A percentile compares a stretch with the other conserved stretches of the same genome.
Evolutionary conservation across 83 land plant genomes (phyloP).

Genomic region (Picea mariana): DNA sequence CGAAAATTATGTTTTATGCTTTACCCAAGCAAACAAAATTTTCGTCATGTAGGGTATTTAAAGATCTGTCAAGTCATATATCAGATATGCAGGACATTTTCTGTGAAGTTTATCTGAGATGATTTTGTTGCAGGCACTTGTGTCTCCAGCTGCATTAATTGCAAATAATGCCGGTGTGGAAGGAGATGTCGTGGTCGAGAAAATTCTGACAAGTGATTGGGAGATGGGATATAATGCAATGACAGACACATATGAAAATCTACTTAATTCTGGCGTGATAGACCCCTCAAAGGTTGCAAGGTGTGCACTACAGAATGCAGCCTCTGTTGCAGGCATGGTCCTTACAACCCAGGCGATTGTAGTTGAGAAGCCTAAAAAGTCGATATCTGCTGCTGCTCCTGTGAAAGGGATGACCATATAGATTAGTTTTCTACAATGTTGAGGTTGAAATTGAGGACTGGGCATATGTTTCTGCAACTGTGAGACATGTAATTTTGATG

Average conservation of each 20-base stretch:
- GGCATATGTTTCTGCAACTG: neutral
- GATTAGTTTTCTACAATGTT: neutral
- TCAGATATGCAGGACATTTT: neutral
- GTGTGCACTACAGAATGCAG: constrained; percentile 93
- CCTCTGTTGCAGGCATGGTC: constrained; percentile 98
- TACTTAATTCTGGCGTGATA: constrained; percentile 78
- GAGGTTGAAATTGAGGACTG: neutral
- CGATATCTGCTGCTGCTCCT: constrained; percentile 36
- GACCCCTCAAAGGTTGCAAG: constrained; percentile 97
- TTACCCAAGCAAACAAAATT: neutral
- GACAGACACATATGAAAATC: constrained; percentile 81
- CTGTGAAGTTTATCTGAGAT: neutral
- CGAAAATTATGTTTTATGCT: neutral
- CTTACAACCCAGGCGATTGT: constrained; percentile 95
- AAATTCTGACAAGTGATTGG: constrained; percentile 78
- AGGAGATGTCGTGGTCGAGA: constrained; percentile 95
- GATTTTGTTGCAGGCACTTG: constrained; percentile 60
- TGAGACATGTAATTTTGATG: neutral
- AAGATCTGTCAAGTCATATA: too few species aligned
- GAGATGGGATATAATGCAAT: constrained; percentile 94
- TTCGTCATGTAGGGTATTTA: neutral
- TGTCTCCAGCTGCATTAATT: constrained; percentile 84
- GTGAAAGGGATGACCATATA: constrained; percentile 38
- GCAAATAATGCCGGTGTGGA: constrained; percentile 93
- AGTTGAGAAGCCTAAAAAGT: constrained; percentile 78